Base-by-base conservation (phyloP, 495 filamentous ascomycete species). In the Aspergillus avenaceus region DNA sequence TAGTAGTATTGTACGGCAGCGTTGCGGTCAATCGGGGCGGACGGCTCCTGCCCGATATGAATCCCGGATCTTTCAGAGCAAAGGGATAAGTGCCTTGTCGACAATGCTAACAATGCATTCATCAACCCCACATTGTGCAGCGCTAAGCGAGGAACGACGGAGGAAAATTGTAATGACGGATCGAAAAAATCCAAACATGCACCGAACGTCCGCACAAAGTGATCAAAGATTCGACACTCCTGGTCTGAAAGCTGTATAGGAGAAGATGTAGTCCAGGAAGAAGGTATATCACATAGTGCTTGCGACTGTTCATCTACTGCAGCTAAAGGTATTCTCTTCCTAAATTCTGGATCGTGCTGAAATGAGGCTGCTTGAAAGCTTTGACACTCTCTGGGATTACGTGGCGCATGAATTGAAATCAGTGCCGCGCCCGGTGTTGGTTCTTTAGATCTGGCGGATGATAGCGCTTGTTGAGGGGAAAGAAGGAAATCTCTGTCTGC, bases 311-410 rank as follows among this genome's bases (percentile, higher is more conserved):
- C 41, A n/a, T 50, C 50, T 13, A 54, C 18, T 9, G 26, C 32
- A 29, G 44, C 45, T 2, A 57, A 49, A 11, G 14, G 49, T 2
- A 61, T 4, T 38, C 45, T 19, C 25, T 51, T 41, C 22, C 53
- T 41, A 1, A 64, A 38, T 34, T 63, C 57, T 3, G 57, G 54
- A 14, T 60, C 48, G 8, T 45, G 31, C 16, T 37, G 43, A 26
- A 66, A 66, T 8, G 64, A 52, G 0, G 64, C 64, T 14, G 64
- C 64, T 29, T 62, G 45, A 27, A 64, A 66, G 47, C 64, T 66
- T 32, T 66, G 50, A 13, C 47, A 51, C 22, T 66, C 54, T 27
- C 61, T 42, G 8, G 43, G 40, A 3, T 47, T 59, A 9, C 56
- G 56, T 3, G 64, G 64, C 31, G 28, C 54, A 2, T 61, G 24